Base-by-base conservation (phyloP, 768 basidiomycete genomes). In the Panaeolus cyanescens region DNA sequence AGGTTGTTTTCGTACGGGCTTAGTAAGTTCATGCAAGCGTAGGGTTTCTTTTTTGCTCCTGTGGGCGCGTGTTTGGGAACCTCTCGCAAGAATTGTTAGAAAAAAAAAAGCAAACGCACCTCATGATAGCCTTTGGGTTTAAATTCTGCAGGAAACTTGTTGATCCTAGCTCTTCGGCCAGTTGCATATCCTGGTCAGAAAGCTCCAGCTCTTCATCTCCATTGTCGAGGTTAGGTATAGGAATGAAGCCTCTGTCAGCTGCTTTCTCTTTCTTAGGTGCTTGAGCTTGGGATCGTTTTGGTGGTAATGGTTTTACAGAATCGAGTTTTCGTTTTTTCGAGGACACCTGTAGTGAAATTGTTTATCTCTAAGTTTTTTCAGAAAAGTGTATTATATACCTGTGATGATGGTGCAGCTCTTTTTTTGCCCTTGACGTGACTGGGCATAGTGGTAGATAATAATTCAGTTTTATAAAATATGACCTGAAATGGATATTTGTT, bases 41-140 rank as follows among this genome's bases (percentile, higher is more conserved):
- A 88, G 80, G 0, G 86, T 91, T 73, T 92, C 93, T 65, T 89
- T 91, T 75, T 93, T 93, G 68, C 92, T 95, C 86, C 92, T 96
- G 62, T 31, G 61, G 31, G 33, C 50, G 56, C 53, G 55, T 45
- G n/a, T 10, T 15, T 59, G 3, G 56, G 39, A 5, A 62, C 39
- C 59, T 54, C 32, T 33, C 32, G 20, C 15, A 17, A 7, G n/a
- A 22, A 30, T 34, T 17, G 17, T 58, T 31, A 13, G 40, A 34
- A 8, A 4, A 39, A 56, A 9, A 20, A 50, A 4, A 17, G 25
- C 12, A 13, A 17, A 55, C 64, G 75, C 84, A 92, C 96, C 90
- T 83, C 63, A 91, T 81, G 60, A 98, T 91, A n/a, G 86, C 91
- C 66, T 85, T 86, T 62, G 83, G 81, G 73, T 98, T 94, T 58